A percentile compares a stretch with the other conserved stretches of the same genome.
Evolutionary conservation across 78 protist genomes (phyloP).

Genomic region (Protostelium mycophagum): DNA sequence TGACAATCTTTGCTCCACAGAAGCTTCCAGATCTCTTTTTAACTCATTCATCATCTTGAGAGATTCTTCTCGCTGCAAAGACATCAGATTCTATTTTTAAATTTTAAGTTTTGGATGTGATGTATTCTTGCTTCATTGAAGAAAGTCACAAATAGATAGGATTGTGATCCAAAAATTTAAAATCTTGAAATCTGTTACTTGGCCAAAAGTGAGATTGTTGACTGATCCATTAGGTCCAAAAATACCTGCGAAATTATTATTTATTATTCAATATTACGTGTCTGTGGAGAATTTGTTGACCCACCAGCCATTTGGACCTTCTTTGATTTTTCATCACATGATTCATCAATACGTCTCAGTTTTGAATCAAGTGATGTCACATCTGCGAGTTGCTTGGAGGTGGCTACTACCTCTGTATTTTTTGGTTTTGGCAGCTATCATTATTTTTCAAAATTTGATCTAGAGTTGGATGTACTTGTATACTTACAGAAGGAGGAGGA

Average conservation of each 20-base stretch:
- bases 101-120: too few species aligned
- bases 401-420: too few species aligned
- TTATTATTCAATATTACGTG: background rate
- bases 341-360: background rate
- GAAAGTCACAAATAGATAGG: too few species aligned
- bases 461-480: background rate
- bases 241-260: background rate
- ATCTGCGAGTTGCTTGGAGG: background rate
- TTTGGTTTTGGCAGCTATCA: background rate
- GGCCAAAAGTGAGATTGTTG: background rate
- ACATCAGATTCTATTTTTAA: too few species aligned
- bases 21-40: background rate
- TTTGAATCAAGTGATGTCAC: background rate
- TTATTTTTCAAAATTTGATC: background rate
- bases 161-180: too few species aligned
- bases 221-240: background rate
- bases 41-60: background rate
- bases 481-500: background rate
- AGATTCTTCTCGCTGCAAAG: too few species aligned
- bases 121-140: too few species aligned
- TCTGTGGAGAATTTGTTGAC: background rate
- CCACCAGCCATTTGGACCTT: background rate
- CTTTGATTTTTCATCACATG: background rate
- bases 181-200: background rate
- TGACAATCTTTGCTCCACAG: background rate